These are phyloP conservation scores for Begonia loranthoides DNA, from an alignment of 306 rosid species.

Conservation along the genomic window DNA sequence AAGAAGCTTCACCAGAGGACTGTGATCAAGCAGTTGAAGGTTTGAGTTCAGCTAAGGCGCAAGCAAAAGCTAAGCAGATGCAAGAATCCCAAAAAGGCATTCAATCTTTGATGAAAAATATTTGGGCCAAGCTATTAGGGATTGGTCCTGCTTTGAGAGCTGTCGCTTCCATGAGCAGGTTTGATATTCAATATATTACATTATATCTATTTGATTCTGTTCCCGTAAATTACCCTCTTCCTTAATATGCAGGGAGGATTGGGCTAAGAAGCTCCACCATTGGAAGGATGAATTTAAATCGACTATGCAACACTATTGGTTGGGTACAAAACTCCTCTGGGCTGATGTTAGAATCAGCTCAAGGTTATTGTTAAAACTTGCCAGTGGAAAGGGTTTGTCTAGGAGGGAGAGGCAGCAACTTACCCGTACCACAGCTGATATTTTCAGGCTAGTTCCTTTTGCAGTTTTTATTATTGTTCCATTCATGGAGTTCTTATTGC, in stretches of 20 bases:
- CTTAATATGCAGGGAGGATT: slow-evolving; percentile 54
- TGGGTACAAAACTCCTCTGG: slow-evolving; percentile 84
- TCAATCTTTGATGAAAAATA: slow-evolving; percentile 31
- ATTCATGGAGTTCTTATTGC: slow-evolving; percentile 82
- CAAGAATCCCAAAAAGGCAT: slow-evolving; percentile 39
- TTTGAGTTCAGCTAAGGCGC: slow-evolving; percentile 68
- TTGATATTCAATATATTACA: slow-evolving; percentile 4
- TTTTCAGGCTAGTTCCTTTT: slow-evolving; percentile 88
- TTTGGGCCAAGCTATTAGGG: slow-evolving; percentile 58
- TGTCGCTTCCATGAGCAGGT: slow-evolving; percentile 87
- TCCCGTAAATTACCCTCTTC: neutral
- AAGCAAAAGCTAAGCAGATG: slow-evolving; percentile 65
- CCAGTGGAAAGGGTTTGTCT: slow-evolving; percentile 81
- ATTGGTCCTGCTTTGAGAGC: slow-evolving; percentile 83
- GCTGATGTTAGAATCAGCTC: slow-evolving; percentile 79
- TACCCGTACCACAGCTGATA: slow-evolving; percentile 85
- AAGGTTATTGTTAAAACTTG: slow-evolving; percentile 74
- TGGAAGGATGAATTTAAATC: slow-evolving; percentile 73
- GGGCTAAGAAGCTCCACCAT: slow-evolving; percentile 75
- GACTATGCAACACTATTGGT: slow-evolving; percentile 83
- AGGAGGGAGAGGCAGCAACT: slow-evolving; percentile 94
- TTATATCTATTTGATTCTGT: slow-evolving; percentile 14
- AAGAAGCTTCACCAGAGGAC: slow-evolving; percentile 84
- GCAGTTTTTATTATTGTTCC: slow-evolving; percentile 89
- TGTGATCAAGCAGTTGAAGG: slow-evolving; percentile 95